Percentiles rank a stretch among this genome's conserved stretches.
phyloP scores from a whole-genome alignment of 2,329 filamentous ascomycete genomes.

The Erysiphe neolycopersici region DNA sequence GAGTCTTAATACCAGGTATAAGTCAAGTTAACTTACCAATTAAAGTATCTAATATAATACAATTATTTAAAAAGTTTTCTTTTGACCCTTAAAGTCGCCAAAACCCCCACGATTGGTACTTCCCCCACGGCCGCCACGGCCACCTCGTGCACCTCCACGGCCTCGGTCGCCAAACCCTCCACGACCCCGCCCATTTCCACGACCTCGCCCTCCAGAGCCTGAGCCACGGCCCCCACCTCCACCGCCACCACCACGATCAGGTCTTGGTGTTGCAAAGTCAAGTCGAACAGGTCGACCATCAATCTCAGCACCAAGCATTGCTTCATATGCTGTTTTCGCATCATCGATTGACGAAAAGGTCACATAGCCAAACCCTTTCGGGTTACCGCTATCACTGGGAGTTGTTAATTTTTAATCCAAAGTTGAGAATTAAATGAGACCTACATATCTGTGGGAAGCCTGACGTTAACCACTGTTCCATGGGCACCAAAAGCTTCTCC shows the following conservation, averaged over 20 bases:
- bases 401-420: conserved; percentile 7
- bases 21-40: too few species aligned
- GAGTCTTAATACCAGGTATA: too few species aligned
- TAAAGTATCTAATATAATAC: too few species aligned
- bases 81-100: conserved; percentile 29
- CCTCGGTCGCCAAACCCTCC: conserved; percentile 16
- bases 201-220: conserved; percentile 12
- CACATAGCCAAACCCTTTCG: conserved; percentile 52
- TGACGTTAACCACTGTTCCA: conserved; percentile 36
- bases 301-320: conserved; percentile 34
- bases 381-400: conserved; percentile 29
- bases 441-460: conserved; percentile 38
- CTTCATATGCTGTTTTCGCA: conserved; percentile 33
- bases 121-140: conserved; percentile 13
- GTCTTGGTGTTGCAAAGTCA: conserved; percentile 37
- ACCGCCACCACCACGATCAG: conserved; percentile 21
- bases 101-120: conserved; percentile 27
- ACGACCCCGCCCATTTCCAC: conserved; percentile 16
- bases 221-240: conserved; percentile 18
- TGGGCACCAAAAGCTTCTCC: conserved; percentile 34
- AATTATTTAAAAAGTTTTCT: conserved; percentile 17
- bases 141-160: conserved; percentile 16
- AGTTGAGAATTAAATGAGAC: conserved; percentile 3
- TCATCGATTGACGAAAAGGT: conserved; percentile 41
- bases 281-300: conserved; percentile 38